Evolutionary conservation across 208 protist species (phyloP).

Genomic region (Crithidia expoeki): DNA sequence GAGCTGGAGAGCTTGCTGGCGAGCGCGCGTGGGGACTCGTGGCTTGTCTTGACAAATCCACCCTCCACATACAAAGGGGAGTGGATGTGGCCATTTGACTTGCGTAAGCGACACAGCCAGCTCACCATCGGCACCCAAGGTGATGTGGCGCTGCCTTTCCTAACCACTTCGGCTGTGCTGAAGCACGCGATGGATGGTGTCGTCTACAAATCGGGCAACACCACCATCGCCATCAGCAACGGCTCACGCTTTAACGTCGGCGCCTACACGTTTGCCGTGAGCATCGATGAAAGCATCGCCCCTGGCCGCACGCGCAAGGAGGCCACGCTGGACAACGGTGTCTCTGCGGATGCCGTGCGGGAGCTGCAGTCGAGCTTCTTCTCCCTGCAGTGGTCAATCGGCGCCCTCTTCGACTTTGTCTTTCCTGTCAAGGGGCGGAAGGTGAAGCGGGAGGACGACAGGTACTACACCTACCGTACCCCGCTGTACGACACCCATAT

Average conservation of each 20-base stretch:
- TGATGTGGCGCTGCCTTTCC: conserved; percentile 51
- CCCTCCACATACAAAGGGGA: conserved; percentile 36
- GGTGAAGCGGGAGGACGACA: conserved; percentile 26
- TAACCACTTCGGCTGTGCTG: conserved; percentile 36
- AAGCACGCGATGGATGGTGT: conserved; percentile 36
- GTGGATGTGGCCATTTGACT: conserved; percentile 59
- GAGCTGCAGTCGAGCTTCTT: conserved; percentile 54
- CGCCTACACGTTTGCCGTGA: conserved; percentile 48
- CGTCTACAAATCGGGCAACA: conserved; percentile 30
- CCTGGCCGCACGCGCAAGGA: conserved; percentile 21
- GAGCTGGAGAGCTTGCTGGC: conserved; percentile 41
- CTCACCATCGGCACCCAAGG: conserved; percentile 48
- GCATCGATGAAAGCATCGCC: conserved; percentile 28
- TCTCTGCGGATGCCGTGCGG: conserved; percentile 33
- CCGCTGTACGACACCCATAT: conserved; percentile 39
- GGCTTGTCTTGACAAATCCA: conserved; percentile 65
- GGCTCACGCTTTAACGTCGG: conserved; percentile 52
- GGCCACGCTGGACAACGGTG: conserved; percentile 12
- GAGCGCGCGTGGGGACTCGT: conserved; percentile 35
- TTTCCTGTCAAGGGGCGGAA: conserved; percentile 38
- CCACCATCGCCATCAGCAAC: conserved; percentile 39
- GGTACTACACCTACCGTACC: conserved; percentile 23
- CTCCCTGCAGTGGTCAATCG: conserved; percentile 73
- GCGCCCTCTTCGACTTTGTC: conserved; percentile 64
- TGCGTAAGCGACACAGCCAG: conserved; percentile 30